Base-by-base conservation (phyloP, 2,329 filamentous ascomycete species). In the Myriangium duriaei region DNA sequence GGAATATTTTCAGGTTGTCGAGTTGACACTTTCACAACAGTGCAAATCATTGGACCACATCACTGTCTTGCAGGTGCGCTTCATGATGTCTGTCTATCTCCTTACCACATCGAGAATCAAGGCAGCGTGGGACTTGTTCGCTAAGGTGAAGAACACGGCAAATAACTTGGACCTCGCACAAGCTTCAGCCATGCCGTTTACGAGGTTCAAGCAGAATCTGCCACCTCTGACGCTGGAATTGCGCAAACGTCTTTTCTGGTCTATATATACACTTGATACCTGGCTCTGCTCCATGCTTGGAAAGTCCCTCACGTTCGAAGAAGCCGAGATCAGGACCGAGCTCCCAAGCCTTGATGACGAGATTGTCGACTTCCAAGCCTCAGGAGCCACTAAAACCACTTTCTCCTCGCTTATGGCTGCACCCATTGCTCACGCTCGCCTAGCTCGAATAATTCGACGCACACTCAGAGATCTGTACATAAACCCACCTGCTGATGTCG, bases 31-130 rank as follows among this genome's bases (percentile, higher is more conserved):
- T 12, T 36, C 37, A 7, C 31, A 32, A 7, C 52, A 55, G 31
- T 45, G 42, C 12, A 52, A 51, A n/a, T 47, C 42, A 39, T 37
- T 45, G 1, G 44, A 41, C 10, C 39, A 55, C 9, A 52, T 53
- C 33, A 51, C 59, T 42, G 55, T 28, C 16, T 11, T 64, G 2
- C 62, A 65, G 44, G 59, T 61, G 30, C 53, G 62, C 5, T 45
- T 65, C 9, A 54, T 53, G 3, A 54, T 56, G 37, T 62, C 57
- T 32, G 54, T 62, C 5, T 61, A 59, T 39, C 45, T 62, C n/a
- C 41, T 63, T 12, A 51, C 54, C 11, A 54, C 57, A 3, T 59
- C 55, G 4, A 47, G 59, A 13, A 51, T 54, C 3, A 59, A 59
- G 33, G 49, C 57, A 37, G 52, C 55, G 3, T 62, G 59, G 59